These are phyloP conservation scores for Wallacemonas rigidus DNA, from an alignment of 208 protist genomes.

Conservation along the genomic window DNA sequence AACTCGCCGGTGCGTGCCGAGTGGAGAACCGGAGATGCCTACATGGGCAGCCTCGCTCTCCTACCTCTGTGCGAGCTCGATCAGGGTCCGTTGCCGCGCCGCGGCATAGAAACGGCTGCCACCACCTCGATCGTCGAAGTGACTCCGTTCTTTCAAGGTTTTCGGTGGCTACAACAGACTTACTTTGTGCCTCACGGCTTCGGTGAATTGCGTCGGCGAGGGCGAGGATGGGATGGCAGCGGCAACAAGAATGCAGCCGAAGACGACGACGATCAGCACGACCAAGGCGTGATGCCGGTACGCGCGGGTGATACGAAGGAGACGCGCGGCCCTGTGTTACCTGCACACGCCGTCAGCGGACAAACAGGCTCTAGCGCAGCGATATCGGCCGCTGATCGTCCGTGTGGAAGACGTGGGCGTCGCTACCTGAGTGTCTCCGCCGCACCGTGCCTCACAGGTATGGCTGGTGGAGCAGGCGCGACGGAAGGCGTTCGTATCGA, in stretches of 20 bases:
- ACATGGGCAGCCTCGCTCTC: slow-evolving; percentile 12
- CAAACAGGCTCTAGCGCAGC: no score
- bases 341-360: no score
- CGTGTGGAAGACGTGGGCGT: neutral
- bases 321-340: no score
- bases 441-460: neutral
- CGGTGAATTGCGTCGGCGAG: slow-evolving; percentile 26
- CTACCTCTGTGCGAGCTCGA: neutral
- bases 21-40: neutral
- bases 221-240: neutral
- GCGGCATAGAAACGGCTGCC: no score
- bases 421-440: neutral
- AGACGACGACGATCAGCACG: neutral
- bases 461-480: neutral
- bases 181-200: slow-evolving; percentile 37
- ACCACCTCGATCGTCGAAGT: no score
- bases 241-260: neutral
- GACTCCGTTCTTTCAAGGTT: slow-evolving; percentile 15
- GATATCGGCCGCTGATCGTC: no score
- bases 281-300: neutral
- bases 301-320: no score
- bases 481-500: slow-evolving; percentile 12
- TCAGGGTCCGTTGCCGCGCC: no score
- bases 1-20: neutral
- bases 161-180: slow-evolving; percentile 25